Percentiles rank a stretch among this genome's conserved stretches.
phyloP scores from a whole-genome alignment of 2,329 filamentous ascomycete species.

The Aspergillus neoniger region DNA sequence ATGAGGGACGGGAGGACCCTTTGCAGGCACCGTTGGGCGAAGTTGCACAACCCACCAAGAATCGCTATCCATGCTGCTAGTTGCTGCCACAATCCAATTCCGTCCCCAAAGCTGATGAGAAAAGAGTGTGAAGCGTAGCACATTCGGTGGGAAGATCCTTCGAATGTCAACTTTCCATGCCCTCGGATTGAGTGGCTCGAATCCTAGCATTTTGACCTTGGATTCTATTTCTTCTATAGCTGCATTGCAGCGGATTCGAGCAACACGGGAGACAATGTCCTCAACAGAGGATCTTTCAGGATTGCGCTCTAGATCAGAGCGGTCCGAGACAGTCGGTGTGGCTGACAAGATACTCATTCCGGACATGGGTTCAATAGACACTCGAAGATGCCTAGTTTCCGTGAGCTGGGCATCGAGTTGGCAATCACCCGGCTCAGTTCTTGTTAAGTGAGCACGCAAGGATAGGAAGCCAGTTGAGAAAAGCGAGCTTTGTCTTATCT shows the following conservation, averaged over 20 bases:
- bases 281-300: slow-evolving; percentile 47
- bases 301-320: slow-evolving; percentile 68
- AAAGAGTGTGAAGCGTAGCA: slow-evolving; percentile 68
- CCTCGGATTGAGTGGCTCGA: slow-evolving; percentile 41
- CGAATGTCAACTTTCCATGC: slow-evolving; percentile 51
- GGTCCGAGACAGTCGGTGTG: slow-evolving; percentile 56
- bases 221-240: slow-evolving; percentile 45
- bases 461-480: slow-evolving; percentile 63
- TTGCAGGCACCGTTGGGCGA: slow-evolving; percentile 21
- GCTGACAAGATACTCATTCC: slow-evolving; percentile 75
- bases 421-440: slow-evolving; percentile 66
- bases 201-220: slow-evolving; percentile 38
- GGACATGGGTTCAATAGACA: slow-evolving; percentile 75
- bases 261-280: slow-evolving; percentile 42
- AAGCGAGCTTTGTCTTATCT: slow-evolving; percentile 60
- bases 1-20: slow-evolving; percentile 14
- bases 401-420: slow-evolving; percentile 70
- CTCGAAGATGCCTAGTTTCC: slow-evolving; percentile 57
- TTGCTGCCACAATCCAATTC: slow-evolving; percentile 71
- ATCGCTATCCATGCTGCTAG: slow-evolving; percentile 71
- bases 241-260: slow-evolving; percentile 41
- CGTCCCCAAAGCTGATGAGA: slow-evolving; percentile 69
- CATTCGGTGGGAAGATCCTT: slow-evolving; percentile 63
- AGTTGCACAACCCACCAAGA: slow-evolving; percentile 71
- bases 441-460: slow-evolving; percentile 60